Base-by-base conservation (phyloP, 169 alveolate species). In the Blepharisma undulans region DNA sequence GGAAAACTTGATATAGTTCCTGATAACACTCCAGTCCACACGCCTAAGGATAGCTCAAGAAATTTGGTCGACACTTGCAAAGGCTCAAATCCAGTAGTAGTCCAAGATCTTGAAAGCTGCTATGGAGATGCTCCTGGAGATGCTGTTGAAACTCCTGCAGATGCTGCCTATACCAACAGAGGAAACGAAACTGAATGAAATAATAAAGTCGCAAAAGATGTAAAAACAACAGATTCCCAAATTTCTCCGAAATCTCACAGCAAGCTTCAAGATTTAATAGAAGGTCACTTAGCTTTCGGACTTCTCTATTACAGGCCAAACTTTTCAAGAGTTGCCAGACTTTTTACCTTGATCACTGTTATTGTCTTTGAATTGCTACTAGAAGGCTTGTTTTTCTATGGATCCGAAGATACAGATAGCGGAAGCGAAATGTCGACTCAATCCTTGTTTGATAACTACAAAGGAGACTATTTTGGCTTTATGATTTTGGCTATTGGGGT, bases 211-310 rank as follows among this genome's bases (percentile, higher is more conserved):
- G 66, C 14, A 48, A 48, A 48, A 2, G 66, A 2, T 0, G 7
- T 5, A 1, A 48, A 48, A 48, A 12, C 66, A 0, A 5, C 2
- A 48, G 10, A 48, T 5, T 5, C 66, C 14, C 66, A 78, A 32
- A 82, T 2, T 22, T 4, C 72, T 0, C 22, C 29, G 19, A 22
- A 32, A 21, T 4, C 6, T 36, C n/a, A 32, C 12, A 21, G 16
- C 16, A 21, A 22, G 34, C 21, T 82, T 30, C 76, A 33, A n/a
- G 27, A 8, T 19, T 21, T 82, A n/a, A 82, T 82, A 36, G 89
- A 82, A 82, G 89, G 89, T 0, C 89, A 82, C 18, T 30, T 82
- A 22, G 19, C 48, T 36, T 7, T 82, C 5, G 89, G 89, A 82
- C 89, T 82, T 82, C 48, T 36, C 14, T 32, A 36, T 4, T 36